Base-by-base conservation (phyloP, 371 early-diverging fungal species). In the Gilbertella persicaria region DNA sequence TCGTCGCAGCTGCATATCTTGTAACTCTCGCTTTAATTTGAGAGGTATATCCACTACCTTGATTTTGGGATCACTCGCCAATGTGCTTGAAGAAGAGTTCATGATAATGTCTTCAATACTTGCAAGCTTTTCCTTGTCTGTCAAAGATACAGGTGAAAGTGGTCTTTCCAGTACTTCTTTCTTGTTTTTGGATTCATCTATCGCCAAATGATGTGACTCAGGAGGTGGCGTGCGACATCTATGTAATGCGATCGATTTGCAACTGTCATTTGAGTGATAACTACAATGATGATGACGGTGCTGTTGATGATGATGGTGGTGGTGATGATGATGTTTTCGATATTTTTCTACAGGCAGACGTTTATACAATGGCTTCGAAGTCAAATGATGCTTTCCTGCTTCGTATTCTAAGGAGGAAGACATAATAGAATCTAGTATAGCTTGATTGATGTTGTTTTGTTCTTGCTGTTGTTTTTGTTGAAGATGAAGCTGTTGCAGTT, bases 1-100 rank as follows among this genome's bases (percentile, higher is more conserved):
- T 47, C 52, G 44, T 12, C 49, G 24, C 23, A 64, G 4, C 13
- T 59, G 64, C 48, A 64, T 55, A 17, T 29, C 20, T 42, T 45
- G 37, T 25, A 64, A 17, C 23, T 64, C 64, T 51, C 45, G 33
- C 20, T 55, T 58, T 14, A 64, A 10, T 35, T 48, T 64, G 3
- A 20, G 36, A n/a, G 64, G 64, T 5, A 64, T 16, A 20, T 25
- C 41, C 6, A 48, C 36, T 4, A 17, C 19, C 3, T 29, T 44
- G 1, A 5, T 14, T 16, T 39, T 28, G 1, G 26, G 1, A 10
- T 52, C 21, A 9, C 24, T 45, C 17, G 26, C 45, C 12, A 57
- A n/a, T 21, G 50, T 57, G 17, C 40, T 50, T n/a, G 57, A 37
- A 6, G 57, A 57, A 3, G 57, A 57, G 14, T 43, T 49, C 3